A percentile compares a stretch with the other conserved stretches of the same genome.
These are phyloP conservation scores for Samsoniella hepiali DNA, from an alignment of 2,329 filamentous ascomycete species.

Conservation along the genomic window DNA sequence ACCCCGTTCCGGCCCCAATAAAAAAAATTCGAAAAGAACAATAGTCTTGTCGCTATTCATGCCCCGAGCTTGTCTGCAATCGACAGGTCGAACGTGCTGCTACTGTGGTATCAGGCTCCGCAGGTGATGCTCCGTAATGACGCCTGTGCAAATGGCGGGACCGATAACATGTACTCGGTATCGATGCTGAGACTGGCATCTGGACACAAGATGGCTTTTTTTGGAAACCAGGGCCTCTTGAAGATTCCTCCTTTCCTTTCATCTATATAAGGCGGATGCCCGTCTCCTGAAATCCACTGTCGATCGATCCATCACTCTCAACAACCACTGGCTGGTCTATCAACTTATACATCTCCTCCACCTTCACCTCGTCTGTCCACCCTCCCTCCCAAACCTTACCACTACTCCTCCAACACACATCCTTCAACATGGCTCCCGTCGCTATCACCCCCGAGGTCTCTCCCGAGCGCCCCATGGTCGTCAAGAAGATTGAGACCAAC, in stretches of 20 bases:
- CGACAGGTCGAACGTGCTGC: constrained; percentile 3
- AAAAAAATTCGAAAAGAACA: background rate
- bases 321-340: background rate
- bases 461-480: constrained; percentile 30
- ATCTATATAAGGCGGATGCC: constrained; percentile 16
- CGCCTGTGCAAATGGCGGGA: constrained; percentile 16
- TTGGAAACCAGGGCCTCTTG: background rate
- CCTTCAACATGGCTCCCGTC: constrained; percentile 34
- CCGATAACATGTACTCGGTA: constrained; percentile 16
- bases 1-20: constrained; percentile 3
- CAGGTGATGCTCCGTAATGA: constrained; percentile 19
- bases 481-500: constrained; percentile 29
- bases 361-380: background rate
- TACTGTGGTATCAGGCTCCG: constrained; percentile 18
- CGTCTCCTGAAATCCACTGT: background rate
- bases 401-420: background rate
- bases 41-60: background rate
- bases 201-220: constrained; percentile 6
- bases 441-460: constrained; percentile 35
- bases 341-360: background rate
- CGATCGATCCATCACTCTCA: background rate
- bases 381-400: background rate
- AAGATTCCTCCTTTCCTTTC: background rate
- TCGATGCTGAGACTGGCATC: constrained; percentile 10
- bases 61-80: constrained; percentile 2